Percentiles rank a stretch among this genome's conserved stretches.
phyloP scores from a whole-genome alignment of 306 rosid species.

The Prunus mira region DNA sequence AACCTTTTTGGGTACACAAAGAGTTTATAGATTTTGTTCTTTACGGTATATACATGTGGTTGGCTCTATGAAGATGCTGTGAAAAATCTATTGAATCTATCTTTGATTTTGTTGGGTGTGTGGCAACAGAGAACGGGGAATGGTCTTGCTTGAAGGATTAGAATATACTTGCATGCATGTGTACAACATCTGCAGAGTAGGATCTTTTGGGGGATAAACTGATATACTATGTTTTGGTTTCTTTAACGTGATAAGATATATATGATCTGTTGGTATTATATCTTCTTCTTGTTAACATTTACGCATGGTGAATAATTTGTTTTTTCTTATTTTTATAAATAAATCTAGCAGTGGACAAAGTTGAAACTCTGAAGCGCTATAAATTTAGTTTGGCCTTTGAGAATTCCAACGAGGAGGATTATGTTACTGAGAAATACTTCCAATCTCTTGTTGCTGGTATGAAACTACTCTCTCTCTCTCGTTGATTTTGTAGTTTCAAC shows the following conservation, averaged over 20 bases:
- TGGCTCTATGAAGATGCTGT: not conserved
- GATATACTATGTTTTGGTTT: not conserved
- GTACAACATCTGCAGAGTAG: not conserved
- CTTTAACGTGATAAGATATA: not conserved
- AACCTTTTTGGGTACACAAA: not conserved
- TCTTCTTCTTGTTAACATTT: not conserved
- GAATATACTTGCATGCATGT: not conserved
- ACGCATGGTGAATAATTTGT: not conserved
- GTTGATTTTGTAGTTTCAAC: not conserved
- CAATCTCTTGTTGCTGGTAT: slow-evolving; percentile 98
- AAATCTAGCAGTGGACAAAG: slow-evolving; percentile 69
- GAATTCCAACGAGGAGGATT: slow-evolving; percentile 98
- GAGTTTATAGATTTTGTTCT: not conserved
- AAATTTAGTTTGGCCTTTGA: slow-evolving; percentile 96
- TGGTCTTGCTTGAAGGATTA: not conserved
- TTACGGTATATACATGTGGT: not conserved
- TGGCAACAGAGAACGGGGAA: not conserved
- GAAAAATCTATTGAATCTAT: not conserved
- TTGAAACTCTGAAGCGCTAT: slow-evolving; percentile 78
- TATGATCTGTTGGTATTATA: not conserved
- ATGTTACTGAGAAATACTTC: slow-evolving; percentile 96
- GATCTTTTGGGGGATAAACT: not conserved
- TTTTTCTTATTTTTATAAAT: not conserved
- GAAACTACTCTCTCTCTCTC: slow-evolving; percentile 27
- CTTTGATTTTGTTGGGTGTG: not conserved